These are phyloP conservation scores for Hymenoscyphus linearis DNA, from an alignment of 2,329 filamentous ascomycete genomes.

Conservation along the genomic window DNA sequence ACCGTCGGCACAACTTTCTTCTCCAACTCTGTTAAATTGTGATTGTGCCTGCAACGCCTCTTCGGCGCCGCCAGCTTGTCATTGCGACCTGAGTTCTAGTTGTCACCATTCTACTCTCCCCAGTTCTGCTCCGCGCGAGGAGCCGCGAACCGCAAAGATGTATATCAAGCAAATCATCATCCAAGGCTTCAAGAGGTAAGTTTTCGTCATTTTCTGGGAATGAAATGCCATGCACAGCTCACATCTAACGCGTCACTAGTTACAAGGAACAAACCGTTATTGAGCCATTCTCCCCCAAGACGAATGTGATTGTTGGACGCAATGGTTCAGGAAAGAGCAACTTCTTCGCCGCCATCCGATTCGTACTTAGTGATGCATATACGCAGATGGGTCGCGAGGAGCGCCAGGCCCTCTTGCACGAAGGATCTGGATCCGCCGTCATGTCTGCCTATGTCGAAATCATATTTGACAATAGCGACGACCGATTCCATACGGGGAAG, in stretches of 20 bases:
- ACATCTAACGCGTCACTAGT: constrained; percentile 43
- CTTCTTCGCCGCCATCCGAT: constrained; percentile 98
- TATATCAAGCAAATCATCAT: constrained; percentile 99
- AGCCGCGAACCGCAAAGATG: constrained; percentile 51
- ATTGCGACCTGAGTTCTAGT: neutral
- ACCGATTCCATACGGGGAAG: constrained; percentile 89
- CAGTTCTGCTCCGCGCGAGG: neutral
- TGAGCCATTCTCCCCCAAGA: constrained; percentile 94
- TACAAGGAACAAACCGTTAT: constrained; percentile 99
- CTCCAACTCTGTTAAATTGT: neutral
- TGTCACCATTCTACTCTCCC: neutral
- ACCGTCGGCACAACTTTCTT: neutral
- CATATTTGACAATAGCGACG: constrained; percentile 96
- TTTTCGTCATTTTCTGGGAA: constrained; percentile 24
- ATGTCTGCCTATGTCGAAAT: constrained; percentile 99
- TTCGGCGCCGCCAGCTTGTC: neutral
- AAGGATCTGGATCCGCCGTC: constrained; percentile 94
- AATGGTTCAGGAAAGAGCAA: constrained; percentile 99
- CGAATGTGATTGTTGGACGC: constrained; percentile 97
- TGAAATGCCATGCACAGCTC: constrained; percentile 2
- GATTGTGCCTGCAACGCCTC: neutral
- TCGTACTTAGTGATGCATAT: constrained; percentile 96
- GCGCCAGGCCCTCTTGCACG: constrained; percentile 91
- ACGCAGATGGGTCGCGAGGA: constrained; percentile 94
- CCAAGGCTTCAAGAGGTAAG: constrained; percentile 96